A percentile compares a stretch with the other conserved stretches of the same genome.
Conservation (phyloP, 2,329 filamentous ascomycete species). For the Dactylellina parvicollis region DNA sequence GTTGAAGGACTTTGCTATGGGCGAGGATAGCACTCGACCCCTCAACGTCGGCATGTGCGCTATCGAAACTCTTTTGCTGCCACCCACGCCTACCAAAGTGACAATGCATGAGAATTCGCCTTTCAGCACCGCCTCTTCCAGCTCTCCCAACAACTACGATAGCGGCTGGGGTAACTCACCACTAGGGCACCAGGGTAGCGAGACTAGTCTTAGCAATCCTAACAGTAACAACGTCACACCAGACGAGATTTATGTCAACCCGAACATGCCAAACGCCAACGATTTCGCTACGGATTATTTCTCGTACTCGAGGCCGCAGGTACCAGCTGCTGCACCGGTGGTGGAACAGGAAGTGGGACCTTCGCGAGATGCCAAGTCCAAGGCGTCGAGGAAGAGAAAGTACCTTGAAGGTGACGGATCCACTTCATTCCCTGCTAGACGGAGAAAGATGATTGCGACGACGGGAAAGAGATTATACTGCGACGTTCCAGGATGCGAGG, state of each 20-base stretch:
- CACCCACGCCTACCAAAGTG: slow-evolving; percentile 12
- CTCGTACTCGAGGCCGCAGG: slow-evolving; percentile 27
- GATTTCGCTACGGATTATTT: slow-evolving; percentile 46
- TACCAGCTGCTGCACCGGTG: neutral
- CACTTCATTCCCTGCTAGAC: slow-evolving; percentile 41
- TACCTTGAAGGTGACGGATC: slow-evolving; percentile 51
- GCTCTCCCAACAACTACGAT: slow-evolving; percentile 46
- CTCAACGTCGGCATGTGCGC: slow-evolving; percentile 29
- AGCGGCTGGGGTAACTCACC: slow-evolving; percentile 42
- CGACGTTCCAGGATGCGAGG: slow-evolving; percentile 48
- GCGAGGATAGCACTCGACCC: neutral
- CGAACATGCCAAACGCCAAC: slow-evolving; percentile 22
- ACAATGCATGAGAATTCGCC: slow-evolving; percentile 21
- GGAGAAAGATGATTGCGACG: slow-evolving; percentile 38
- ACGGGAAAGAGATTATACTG: slow-evolving; percentile 48
- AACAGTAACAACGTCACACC: slow-evolving; percentile 50
- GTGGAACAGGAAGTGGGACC: neutral
- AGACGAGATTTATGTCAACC: slow-evolving; percentile 48
- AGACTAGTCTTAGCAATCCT: slow-evolving; percentile 48
- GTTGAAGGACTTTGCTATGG: slow-evolving; percentile 15
- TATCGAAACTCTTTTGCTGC: slow-evolving; percentile 24
- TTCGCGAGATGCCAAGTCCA: slow-evolving; percentile 8
- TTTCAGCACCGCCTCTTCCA: slow-evolving; percentile 46
- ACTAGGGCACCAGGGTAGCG: slow-evolving; percentile 34
- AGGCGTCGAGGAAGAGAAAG: slow-evolving; percentile 42